Percentiles rank a stretch among this genome's conserved stretches.
These are phyloP conservation scores for Paramecium tetraurelia DNA, from an alignment of 73 alveolate genomes.

Conservation along the genomic window DNA sequence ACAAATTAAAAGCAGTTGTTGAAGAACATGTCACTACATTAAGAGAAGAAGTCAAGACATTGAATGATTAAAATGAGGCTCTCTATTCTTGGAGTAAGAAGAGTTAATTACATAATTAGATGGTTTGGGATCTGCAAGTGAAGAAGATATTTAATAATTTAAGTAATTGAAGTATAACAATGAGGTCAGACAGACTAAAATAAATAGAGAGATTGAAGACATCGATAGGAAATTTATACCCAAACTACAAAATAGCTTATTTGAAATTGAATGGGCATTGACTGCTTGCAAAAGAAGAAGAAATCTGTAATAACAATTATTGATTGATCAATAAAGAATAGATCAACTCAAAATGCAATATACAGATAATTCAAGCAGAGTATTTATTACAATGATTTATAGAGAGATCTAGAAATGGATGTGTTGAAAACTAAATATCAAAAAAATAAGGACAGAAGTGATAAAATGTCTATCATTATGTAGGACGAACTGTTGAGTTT, in stretches of 20 bases:
- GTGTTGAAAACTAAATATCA: conserved; percentile 27
- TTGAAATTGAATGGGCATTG: conserved; percentile 42
- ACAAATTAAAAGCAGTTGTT: conserved; percentile 25
- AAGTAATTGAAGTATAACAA: neutral
- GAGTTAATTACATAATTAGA: neutral
- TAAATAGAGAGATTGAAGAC: neutral
- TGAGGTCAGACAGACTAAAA: neutral
- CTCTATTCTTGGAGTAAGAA: conserved; percentile 12
- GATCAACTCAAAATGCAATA: conserved; percentile 43
- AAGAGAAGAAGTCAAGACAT: conserved; percentile 35
- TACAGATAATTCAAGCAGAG: conserved; percentile 49
- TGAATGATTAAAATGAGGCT: conserved; percentile 32
- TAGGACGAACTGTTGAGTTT: neutral
- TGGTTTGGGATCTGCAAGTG: conserved; percentile 35
- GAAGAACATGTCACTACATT: conserved; percentile 47
- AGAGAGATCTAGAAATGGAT: conserved; percentile 62
- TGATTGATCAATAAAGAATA: conserved; percentile 34
- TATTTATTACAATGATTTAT: neutral
- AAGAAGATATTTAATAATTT: conserved; percentile 3
- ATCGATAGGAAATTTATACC: neutral
- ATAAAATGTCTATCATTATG: conserved; percentile 47
- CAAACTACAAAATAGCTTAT: neutral
- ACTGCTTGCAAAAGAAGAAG: conserved; percentile 58
- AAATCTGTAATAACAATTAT: neutral
- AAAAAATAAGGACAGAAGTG: conserved; percentile 49